Evolutionary conservation across 2,329 filamentous ascomycete species (phyloP), one percentile per base, ranked within the genome.

Genomic region (Sporothrix pseudoabietina): DNA sequence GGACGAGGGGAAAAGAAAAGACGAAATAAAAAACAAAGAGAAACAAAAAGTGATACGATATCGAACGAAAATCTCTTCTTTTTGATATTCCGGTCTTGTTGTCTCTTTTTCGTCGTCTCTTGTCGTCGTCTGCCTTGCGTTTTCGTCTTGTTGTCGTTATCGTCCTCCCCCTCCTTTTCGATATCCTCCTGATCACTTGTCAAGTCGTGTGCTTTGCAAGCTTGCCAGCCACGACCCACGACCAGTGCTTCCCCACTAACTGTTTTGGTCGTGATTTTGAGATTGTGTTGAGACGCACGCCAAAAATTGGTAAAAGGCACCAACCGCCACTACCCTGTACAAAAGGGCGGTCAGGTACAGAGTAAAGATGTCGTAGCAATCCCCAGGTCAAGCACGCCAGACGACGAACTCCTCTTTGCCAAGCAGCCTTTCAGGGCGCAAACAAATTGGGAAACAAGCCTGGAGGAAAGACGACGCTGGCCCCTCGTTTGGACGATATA

Each of bases 271-370:
- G 47, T 55, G n/a, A 54, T 55, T 26, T 26, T 39, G 16, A 4
- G 10, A 55, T 70, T 70, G 59, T 70, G 68, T 70, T 70, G 68
- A 70, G 68, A 57, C 22, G n/a, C 35, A 52, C 41, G 41, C 47
- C 65, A 68, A 44, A 68, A 44, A 61, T 52, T 35, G 22, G 19
- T 26, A n/a, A n/a, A 54, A 22, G 6, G 49, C 41, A 32, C n/a
- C 59, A 44, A 26, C 26, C 26, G 2, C 26, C 26, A 26, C 26
- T 26, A 26, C 26, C 26, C 35, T n/a, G 44, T 47, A 52, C 44
- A 22, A 69, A 69, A 69, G 30, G 66, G 66, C 66, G 66, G 66
- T 69, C 66, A 69, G 49, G 44, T 55, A 69, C 32, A 8, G 26
- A 35, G 26, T 61, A 35, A 35, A 14, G 1, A 26, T 61, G 44